Base-by-base conservation (phyloP, 768 basidiomycete species). In the Fistulinella prunicolor region DNA sequence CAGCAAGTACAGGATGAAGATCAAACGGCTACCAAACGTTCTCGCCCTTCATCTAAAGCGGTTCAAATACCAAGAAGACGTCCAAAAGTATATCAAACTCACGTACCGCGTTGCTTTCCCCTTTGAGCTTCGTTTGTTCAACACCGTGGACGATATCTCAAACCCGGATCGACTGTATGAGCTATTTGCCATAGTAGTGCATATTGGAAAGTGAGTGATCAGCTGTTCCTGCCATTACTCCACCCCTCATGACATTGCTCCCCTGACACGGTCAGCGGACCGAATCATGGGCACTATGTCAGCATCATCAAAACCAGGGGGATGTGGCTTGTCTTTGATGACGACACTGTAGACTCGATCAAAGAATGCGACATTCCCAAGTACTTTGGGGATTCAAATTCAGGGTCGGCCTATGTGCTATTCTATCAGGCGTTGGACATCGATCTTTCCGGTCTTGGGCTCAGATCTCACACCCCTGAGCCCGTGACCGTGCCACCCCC, bases 281-380 rank as follows among this genome's bases (percentile, higher is more conserved):
- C 94, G n/a, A 88, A 96, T 64, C 96, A 98, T 60, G 96, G 96
- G 1, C 96, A 99, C 73, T 99, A 99, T 67, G 84, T 98, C 56
- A 88, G 94, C 57, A 85, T 98, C 60, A 87, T 97, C 66, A 92
- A 90, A 65, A 87, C 88, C 3, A 77, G 80, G 51, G 86, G 82
- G 32, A 66, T 77, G 41, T 99, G 96, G 96, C 76, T 92, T 50
- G 76, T 95, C 41, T 98, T 97, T 59, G 96, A 99, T 70, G 96
- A 99, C 67, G 92, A 96, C 57, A 88, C 81, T 50, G 92, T 99
- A 44, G 87, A 86, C 38, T 73, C 85, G 1, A 86, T 99, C 61
- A 81, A 86, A 56, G 95, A 98, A 67, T 74, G 73, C 41, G 95
- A 98, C 53, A 94, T 99, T 50, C 78, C 83, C 42, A 87, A 86